Evolutionary conservation across 140 eudicot genomes (phyloP).

Genomic region (Erigeron philadelphicus): DNA sequence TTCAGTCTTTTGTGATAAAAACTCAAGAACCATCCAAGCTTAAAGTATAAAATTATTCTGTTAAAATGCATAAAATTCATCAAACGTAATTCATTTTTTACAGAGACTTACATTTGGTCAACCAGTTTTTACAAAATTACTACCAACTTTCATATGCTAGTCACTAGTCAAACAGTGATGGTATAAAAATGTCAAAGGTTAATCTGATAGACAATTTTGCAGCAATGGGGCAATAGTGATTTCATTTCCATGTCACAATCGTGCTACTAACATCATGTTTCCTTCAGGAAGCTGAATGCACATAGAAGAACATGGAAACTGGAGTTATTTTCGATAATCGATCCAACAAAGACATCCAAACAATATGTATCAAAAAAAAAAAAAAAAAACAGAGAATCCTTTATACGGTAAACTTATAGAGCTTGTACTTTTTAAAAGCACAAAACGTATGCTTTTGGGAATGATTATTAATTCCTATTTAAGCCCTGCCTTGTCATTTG

Average conservation of each 20-base stretch:
- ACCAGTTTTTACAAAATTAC: too few species aligned
- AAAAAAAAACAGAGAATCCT: neutral
- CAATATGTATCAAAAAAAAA: neutral
- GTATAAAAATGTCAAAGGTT: neutral
- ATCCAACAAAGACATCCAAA: neutral
- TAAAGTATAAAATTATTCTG: too few species aligned
- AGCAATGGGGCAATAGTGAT: constrained; percentile 1
- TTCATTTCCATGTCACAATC: neutral
- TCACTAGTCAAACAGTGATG: neutral
- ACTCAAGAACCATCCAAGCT: too few species aligned
- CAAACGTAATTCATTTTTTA: too few species aligned
- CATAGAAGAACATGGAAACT: neutral
- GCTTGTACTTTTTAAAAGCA: neutral
- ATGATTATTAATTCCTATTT: neutral
- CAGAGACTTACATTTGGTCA: too few species aligned
- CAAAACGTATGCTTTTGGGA: too few species aligned
- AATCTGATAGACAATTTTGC: constrained; percentile 2
- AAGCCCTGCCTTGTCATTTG: neutral
- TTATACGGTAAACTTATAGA: neutral
- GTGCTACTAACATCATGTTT: constrained; percentile 18
- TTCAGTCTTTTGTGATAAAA: too few species aligned
- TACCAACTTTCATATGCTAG: too few species aligned
- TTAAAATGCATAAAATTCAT: too few species aligned
- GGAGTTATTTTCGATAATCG: neutral
- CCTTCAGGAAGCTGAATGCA: constrained; percentile 22